Percentiles rank a stretch among this genome's conserved stretches.
These are phyloP conservation scores for Epicoccum sorghinum DNA, from an alignment of 2,329 filamentous ascomycete species.

Conservation along the genomic window DNA sequence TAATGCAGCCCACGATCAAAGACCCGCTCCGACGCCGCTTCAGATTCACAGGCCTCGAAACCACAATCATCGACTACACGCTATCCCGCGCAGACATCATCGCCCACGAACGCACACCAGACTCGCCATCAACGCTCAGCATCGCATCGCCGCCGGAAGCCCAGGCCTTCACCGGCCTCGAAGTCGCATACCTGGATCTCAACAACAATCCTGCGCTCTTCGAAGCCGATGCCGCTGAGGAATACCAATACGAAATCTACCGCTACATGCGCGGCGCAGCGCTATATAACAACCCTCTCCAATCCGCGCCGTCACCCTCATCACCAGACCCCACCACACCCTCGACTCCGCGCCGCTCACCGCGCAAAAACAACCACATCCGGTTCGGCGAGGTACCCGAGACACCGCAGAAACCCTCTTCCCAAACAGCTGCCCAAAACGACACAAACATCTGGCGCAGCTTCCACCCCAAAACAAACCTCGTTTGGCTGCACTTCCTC, in stretches of 20 bases:
- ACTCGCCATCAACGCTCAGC: slow-evolving; percentile 16
- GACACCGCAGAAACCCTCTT: slow-evolving; percentile 1
- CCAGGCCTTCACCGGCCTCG: slow-evolving; percentile 6
- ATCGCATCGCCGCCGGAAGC: slow-evolving; percentile 2
- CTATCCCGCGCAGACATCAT: slow-evolving; percentile 65
- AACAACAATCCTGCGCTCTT: slow-evolving; percentile 53
- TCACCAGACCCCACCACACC: slow-evolving; percentile 4
- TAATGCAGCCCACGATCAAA: slow-evolving; percentile 42
- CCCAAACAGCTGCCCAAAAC: neutral
- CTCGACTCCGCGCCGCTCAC: slow-evolving; percentile 28
- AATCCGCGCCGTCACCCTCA: slow-evolving; percentile 16
- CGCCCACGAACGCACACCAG: slow-evolving; percentile 12
- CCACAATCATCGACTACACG: slow-evolving; percentile 72
- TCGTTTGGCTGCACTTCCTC: slow-evolving; percentile 68
- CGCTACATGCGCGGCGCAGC: slow-evolving; percentile 57
- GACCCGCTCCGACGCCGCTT: slow-evolving; percentile 49
- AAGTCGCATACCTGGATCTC: slow-evolving; percentile 55
- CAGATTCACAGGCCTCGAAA: slow-evolving; percentile 62
- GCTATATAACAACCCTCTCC: slow-evolving; percentile 53
- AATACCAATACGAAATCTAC: slow-evolving; percentile 64
- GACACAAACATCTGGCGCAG: slow-evolving; percentile 52
- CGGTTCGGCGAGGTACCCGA: slow-evolving; percentile 25
- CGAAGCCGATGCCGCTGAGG: slow-evolving; percentile 52
- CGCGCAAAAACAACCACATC: slow-evolving; percentile 38
- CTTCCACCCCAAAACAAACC: slow-evolving; percentile 66